Percentiles rank a stretch among this genome's conserved stretches.
Conservation (phyloP, 441 rosid species). For the Populus hybrid region DNA sequence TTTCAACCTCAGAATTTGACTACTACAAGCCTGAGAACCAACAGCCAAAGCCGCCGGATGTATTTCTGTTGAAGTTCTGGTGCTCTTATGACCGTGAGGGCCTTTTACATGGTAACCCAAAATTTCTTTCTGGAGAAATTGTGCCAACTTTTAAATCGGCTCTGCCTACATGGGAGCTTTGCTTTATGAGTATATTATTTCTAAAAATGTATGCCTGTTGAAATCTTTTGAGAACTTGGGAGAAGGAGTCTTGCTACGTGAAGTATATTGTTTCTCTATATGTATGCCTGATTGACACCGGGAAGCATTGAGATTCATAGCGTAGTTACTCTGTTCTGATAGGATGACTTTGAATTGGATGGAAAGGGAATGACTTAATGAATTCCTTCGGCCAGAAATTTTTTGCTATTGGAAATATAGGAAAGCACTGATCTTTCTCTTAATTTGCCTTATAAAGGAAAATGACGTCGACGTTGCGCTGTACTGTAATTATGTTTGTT, state of each 20-base stretch:
- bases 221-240: background rate
- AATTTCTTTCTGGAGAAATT: background rate
- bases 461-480: background rate
- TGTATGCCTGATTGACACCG: background rate
- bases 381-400: background rate
- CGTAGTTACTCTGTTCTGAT: background rate
- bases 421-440: background rate
- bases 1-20: conserved; percentile 44
- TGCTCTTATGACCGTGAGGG: conserved; percentile 49
- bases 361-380: background rate
- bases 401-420: background rate
- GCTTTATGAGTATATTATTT: background rate
- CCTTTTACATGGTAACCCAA: conserved; percentile 42
- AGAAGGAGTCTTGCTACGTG: background rate
- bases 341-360: background rate
- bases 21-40: conserved; percentile 38
- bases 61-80: conserved; percentile 65
- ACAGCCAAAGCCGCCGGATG: conserved; percentile 37
- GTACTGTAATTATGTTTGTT: background rate
- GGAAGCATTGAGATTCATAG: background rate
- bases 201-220: background rate
- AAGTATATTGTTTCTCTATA: background rate
- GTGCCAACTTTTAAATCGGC: background rate
- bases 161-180: background rate
- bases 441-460: background rate